Evolutionary conservation across 176 grass and related monocot genomes (phyloP).

Genomic region (Oryza punctata): DNA sequence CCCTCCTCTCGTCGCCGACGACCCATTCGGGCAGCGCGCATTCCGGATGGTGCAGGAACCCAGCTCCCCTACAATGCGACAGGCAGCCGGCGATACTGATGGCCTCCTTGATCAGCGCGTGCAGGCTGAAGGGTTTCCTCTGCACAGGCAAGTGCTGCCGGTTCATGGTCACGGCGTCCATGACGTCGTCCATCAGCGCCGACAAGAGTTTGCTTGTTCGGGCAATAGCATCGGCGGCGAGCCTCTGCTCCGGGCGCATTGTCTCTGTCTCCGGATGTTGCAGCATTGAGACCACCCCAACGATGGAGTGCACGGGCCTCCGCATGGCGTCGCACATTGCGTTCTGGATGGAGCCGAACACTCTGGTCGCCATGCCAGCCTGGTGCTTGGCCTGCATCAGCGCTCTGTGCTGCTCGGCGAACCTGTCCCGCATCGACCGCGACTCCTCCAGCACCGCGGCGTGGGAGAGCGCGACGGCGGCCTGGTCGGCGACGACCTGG

Average conservation of each 20-base stretch:
- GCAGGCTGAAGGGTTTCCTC: slow-evolving; percentile 38
- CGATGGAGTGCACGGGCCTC: slow-evolving; percentile 58
- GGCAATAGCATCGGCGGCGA: slow-evolving; percentile 52
- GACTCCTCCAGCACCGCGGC: slow-evolving; percentile 52
- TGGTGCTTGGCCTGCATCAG: slow-evolving; percentile 55
- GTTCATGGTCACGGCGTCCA: slow-evolving; percentile 46
- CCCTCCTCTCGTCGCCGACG: slow-evolving; percentile 65
- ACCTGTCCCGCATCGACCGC: slow-evolving; percentile 24
- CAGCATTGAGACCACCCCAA: slow-evolving; percentile 71
- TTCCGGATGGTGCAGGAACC: slow-evolving; percentile 29
- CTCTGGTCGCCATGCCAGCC: slow-evolving; percentile 50
- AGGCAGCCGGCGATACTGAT: slow-evolving; percentile 39
- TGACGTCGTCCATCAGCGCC: slow-evolving; percentile 61
- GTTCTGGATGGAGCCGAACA: slow-evolving; percentile 54
- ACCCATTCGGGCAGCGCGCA: slow-evolving; percentile 38
- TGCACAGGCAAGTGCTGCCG: neutral
- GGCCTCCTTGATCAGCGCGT: slow-evolving; percentile 35
- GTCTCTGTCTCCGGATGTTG: slow-evolving; percentile 40
- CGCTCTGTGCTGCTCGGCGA: slow-evolving; percentile 44
- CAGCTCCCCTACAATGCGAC: slow-evolving; percentile 21
- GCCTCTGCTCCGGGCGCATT: slow-evolving; percentile 64
- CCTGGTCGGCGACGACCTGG: slow-evolving; percentile 58
- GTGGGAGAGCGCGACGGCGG: slow-evolving; percentile 53
- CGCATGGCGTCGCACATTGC: slow-evolving; percentile 62
- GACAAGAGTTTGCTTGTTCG: slow-evolving; percentile 49